Base-by-base conservation (phyloP, 768 basidiomycete genomes). In the Suillus sp. region DNA sequence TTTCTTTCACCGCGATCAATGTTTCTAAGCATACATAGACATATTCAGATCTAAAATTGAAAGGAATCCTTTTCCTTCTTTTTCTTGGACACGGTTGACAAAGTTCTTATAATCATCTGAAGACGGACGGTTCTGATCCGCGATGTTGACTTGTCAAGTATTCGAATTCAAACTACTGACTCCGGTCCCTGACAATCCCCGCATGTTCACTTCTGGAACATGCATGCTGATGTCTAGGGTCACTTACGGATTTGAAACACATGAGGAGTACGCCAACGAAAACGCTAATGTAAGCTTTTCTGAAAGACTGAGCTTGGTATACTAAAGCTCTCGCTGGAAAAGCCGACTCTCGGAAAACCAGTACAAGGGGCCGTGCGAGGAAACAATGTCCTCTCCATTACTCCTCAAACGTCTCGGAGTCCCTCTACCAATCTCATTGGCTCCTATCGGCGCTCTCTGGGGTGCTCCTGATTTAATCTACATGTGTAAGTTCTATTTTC, bases 381-480 rank as follows among this genome's bases (percentile, higher is more conserved):
- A 53, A 32, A 32, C 11, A 13, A 32, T 53, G 5, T 18, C 32
- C 30, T 9, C 22, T 10, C 5, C 32, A 22, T 22, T 35, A 4
- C n/a, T 22, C n/a, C 34, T 22, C 8, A 6, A 35, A 55, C 13
- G 6, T 55, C 34, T 34, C 11, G 20, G 13, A 55, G 18, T 14
- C 22, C n/a, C 22, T 55, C n/a, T 35, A 22, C 35, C 53, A 16
- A 35, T n/a, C 35, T n/a, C n/a, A 14, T 75, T 74, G 69, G 56
- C 69, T 61, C 67, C 70, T 35, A 56, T 71, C 35, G 72, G 74
- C 43, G 71, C 67, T 40, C 62, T 74, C 27, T 72, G 72, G 70
- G 70, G 74, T 47, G 22, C 63, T 45, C 13, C 57, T 32, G 37
- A 51, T 14, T 74, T 72, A 74, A 64, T 67, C 67, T 32, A 74